phyloP scores from a whole-genome alignment of 768 basidiomycete genomes.

The Mycena galopus region DNA sequence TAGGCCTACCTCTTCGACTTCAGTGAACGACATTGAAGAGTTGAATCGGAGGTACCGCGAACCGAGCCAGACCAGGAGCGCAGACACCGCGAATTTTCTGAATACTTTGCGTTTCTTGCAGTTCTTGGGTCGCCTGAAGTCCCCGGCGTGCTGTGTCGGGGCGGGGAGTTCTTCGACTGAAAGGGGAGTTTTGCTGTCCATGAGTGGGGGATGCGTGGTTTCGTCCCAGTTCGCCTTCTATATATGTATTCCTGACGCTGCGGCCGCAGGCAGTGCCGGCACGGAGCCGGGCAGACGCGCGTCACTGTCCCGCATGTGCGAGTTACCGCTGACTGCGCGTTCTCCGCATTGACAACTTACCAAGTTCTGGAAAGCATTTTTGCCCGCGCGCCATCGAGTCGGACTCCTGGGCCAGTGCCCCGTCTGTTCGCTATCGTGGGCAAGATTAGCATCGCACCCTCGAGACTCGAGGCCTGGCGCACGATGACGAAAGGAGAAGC shows the following conservation, averaged over 20 bases:
- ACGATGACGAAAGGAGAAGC: no score
- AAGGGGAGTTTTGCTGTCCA: slow-evolving; percentile 5
- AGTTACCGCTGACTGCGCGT: no score
- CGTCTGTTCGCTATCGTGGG: no score
- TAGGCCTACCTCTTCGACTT: neutral
- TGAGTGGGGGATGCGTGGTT: neutral
- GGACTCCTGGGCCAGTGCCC: no score
- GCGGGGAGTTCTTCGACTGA: slow-evolving; percentile 2
- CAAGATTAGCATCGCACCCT: no score
- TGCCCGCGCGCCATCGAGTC: no score
- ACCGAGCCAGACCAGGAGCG: slow-evolving; percentile 7
- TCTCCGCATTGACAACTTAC: no score
- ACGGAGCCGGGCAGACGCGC: no score
- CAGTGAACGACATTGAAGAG: neutral
- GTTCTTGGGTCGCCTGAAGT: neutral
- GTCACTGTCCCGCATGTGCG: no score
- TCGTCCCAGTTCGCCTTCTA: neutral
- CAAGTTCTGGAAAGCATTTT: no score
- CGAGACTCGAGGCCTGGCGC: no score
- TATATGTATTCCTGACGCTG: neutral
- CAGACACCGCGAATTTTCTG: slow-evolving; percentile 1
- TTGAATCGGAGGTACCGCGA: neutral
- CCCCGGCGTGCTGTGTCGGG: neutral
- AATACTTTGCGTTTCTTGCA: slow-evolving; percentile 4
- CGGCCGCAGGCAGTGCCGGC: no score